phyloP scores from a whole-genome alignment of 2,329 filamentous ascomycete species.

The Fusarium sp. region DNA sequence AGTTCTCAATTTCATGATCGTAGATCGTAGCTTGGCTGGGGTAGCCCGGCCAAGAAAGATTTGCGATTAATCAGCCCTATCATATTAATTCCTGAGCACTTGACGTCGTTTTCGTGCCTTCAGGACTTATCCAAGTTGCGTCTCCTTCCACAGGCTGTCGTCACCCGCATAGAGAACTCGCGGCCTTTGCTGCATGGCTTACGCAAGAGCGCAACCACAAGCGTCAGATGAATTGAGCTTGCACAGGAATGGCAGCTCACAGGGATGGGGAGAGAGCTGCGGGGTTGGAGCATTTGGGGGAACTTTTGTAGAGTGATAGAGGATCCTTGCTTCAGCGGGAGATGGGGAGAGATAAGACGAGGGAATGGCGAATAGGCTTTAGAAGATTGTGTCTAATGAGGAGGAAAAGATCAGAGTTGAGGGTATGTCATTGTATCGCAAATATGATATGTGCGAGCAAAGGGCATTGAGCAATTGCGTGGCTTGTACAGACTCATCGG shows the following conservation, averaged over 20 bases:
- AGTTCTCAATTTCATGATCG: neutral
- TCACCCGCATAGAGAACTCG: conserved; percentile 28
- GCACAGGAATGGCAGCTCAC: conserved; percentile 20
- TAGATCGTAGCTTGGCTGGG: conserved; percentile 1
- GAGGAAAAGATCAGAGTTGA: neutral
- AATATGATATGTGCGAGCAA: neutral
- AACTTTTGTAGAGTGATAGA: conserved; percentile 39
- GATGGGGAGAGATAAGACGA: conserved; percentile 20
- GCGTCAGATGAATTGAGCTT: conserved; percentile 12
- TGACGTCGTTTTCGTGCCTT: neutral
- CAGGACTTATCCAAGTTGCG: neutral
- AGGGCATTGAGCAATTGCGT: neutral
- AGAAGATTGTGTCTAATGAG: neutral
- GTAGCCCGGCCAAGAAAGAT: neutral
- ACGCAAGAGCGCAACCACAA: conserved; percentile 23
- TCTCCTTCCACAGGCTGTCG: conserved; percentile 21
- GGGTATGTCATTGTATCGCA: neutral
- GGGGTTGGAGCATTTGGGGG: conserved; percentile 21
- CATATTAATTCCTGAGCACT: neutral
- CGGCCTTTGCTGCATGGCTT: conserved; percentile 30
- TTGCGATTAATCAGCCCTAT: conserved; percentile 28
- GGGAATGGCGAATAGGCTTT: neutral
- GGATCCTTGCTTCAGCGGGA: conserved; percentile 25
- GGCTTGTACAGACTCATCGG: neutral
- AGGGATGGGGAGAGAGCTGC: conserved; percentile 17